phyloP scores from a whole-genome alignment of 495 filamentous ascomycete species.

The Cenococcum geophilum region DNA sequence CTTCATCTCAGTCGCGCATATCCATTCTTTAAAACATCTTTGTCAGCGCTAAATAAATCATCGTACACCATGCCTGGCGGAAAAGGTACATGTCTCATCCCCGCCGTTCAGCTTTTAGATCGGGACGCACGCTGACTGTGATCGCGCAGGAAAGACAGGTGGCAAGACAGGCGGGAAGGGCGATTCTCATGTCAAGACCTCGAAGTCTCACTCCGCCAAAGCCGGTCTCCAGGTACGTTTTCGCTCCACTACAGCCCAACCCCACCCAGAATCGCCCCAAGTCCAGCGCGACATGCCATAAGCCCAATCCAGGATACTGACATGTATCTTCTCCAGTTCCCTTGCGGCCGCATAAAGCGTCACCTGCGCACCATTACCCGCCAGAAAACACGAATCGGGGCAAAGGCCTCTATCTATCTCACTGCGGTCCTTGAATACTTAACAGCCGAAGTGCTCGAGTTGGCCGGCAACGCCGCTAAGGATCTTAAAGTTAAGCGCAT shows the following conservation, averaged over 20 bases:
- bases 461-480: conserved; percentile 97
- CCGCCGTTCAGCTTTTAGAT: background rate
- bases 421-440: conserved; percentile 97
- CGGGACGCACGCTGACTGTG: conserved; percentile 15
- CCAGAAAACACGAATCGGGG: conserved; percentile 99
- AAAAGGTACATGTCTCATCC: conserved; percentile 35
- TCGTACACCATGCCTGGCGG: conserved; percentile 38
- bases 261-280: background rate
- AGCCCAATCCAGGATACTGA: conserved; percentile 2
- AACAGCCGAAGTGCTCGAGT: conserved; percentile 95
- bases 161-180: conserved; percentile 72
- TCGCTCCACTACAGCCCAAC: background rate
- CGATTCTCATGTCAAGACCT: conserved; percentile 69
- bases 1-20: conserved; percentile 18
- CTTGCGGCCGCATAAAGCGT: conserved; percentile 98
- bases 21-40: conserved; percentile 8
- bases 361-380: conserved; percentile 99
- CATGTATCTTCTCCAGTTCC: conserved; percentile 58
- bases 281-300: conserved; percentile 5
- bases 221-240: conserved; percentile 93
- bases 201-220: conserved; percentile 97
- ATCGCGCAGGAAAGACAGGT: conserved; percentile 63
- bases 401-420: conserved; percentile 97
- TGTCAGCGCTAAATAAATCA: conserved; percentile 5
- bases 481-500: conserved; percentile 99